Conservation (phyloP, 2,329 filamentous ascomycete genomes). For the Pezicula radicicola region DNA sequence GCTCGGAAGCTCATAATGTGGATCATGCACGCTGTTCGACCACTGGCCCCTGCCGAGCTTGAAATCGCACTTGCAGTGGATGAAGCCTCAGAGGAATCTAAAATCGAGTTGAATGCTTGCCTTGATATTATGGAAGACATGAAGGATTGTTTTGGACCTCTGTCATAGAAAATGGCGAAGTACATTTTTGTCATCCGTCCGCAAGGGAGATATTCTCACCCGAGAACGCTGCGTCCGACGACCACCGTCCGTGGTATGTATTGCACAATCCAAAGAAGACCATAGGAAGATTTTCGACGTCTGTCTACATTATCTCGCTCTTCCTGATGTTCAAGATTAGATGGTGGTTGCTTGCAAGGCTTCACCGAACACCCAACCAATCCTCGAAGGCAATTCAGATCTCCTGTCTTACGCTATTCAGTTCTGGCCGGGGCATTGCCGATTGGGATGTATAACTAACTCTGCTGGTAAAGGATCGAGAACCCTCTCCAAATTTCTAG, state of each 20-base stretch:
- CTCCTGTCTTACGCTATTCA: neutral
- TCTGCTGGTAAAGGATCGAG: neutral
- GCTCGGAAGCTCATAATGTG: neutral
- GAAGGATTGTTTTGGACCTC: neutral
- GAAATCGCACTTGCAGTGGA: neutral
- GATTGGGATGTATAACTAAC: neutral
- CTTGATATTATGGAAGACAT: neutral
- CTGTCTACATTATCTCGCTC: neutral
- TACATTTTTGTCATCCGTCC: neutral
- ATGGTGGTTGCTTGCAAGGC: neutral
- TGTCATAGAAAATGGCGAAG: neutral
- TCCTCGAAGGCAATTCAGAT: neutral
- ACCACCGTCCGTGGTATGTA: neutral
- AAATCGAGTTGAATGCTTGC: neutral
- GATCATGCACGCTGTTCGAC: neutral
- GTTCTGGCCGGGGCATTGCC: neutral
- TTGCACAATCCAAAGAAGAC: neutral
- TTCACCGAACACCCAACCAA: neutral
- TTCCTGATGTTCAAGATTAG: neutral
- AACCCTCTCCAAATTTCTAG: neutral
- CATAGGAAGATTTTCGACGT: neutral
- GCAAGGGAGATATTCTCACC: neutral
- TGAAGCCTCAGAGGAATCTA: neutral
- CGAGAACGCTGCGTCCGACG: neutral
- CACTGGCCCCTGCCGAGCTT: neutral